Conservation (phyloP, 2,329 filamentous ascomycete genomes). For the Aspergillus thermomutatus region DNA sequence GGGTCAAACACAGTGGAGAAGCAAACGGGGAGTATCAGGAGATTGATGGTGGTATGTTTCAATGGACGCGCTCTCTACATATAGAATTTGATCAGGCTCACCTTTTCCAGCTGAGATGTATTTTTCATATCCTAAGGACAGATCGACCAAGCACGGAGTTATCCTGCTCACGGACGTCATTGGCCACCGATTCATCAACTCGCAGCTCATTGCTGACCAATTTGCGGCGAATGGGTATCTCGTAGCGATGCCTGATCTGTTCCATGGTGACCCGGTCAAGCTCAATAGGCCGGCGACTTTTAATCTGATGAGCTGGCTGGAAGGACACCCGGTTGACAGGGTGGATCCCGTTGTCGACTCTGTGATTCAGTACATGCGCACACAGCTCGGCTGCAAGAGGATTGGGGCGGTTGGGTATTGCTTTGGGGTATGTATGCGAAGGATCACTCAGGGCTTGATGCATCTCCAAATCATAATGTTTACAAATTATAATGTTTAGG, state of each 20-base stretch:
- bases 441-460: too few species aligned
- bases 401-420: conserved; percentile 50
- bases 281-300: conserved; percentile 52
- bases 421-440: conserved; percentile 23
- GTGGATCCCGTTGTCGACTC: conserved; percentile 50
- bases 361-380: conserved; percentile 36
- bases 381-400: conserved; percentile 20
- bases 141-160: conserved; percentile 48
- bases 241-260: conserved; percentile 64
- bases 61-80: too few species aligned
- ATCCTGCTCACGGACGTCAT: conserved; percentile 55
- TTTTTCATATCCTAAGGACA: conserved; percentile 45
- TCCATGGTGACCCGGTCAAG: conserved; percentile 59
- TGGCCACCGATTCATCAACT: conserved; percentile 53
- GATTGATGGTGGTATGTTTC: too few species aligned
- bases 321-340: conserved; percentile 37
- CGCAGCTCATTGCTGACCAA: conserved; percentile 64
- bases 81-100: too few species aligned
- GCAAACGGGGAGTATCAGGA: too few species aligned
- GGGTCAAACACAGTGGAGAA: too few species aligned
- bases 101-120: background rate
- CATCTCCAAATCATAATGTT: too few species aligned
- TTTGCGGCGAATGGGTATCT: conserved; percentile 67
- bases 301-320: conserved; percentile 48
- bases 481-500: background rate